Base-by-base conservation (phyloP, 441 rosid species). In the Populus hybrid region DNA sequence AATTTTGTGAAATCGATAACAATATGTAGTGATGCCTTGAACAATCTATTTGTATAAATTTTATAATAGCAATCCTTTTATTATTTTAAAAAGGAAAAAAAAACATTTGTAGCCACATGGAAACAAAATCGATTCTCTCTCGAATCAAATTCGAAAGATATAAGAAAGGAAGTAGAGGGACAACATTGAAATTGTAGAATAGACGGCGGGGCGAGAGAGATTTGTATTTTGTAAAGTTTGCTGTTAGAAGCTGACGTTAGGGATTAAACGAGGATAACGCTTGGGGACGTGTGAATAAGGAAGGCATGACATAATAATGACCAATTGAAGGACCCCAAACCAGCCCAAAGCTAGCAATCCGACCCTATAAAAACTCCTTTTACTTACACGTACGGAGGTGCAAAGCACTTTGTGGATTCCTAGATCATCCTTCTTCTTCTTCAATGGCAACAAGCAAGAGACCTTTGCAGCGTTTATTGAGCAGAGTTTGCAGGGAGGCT, bases 371-470 rank as follows among this genome's bases (percentile, higher is more conserved):
- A 45, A 12, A 45, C 18, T 14, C 56, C 4, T 45, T 45, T 45
- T 45, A 14, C 56, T 45, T 45, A 4, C 56, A 45, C 56, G 56
- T 45, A 14, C 56, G 20, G 1, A 4, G 56, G 56, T 45, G 56
- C 56, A 4, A 45, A 45, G 56, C 56, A 45, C 56, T 45, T 14
- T 14, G 18, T 45, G 56, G 20, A 14, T 45, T 12, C 67, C 24
- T 1, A 2, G 28, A 26, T 64, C 28, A 21, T 24, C 26, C 10
- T 6, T 20, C 16, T 72, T 31, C 23, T 8, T 11, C 64, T n/a
- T 64, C 68, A 73, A 88, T 87, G 93, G 95, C 90, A 5, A 80
- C 88, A 2, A 75, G 88, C 9, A 86, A 87, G 87, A 84, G 78
- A 78, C 71, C 85, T 4, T 45, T 87, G 63, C 88, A 75, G 74